Evolutionary conservation across 1,284 basidiomycete genomes (phyloP).

Genomic region (Mycosarcoma maydis): DNA sequence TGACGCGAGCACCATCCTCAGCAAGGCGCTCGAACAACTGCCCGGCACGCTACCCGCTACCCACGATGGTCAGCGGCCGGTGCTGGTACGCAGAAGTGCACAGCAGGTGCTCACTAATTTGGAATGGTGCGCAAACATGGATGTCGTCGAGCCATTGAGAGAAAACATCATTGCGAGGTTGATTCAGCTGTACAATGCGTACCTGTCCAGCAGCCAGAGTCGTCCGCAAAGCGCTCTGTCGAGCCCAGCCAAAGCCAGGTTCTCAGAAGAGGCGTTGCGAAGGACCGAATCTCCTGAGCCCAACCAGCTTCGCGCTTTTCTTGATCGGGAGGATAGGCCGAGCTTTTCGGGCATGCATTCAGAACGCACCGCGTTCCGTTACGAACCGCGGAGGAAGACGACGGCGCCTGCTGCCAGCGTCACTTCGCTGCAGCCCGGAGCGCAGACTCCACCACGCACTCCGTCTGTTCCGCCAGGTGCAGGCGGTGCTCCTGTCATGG

Average conservation of each 20-base stretch:
- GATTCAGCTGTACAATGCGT: conserved; percentile 33
- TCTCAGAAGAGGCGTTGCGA: conserved; percentile 6
- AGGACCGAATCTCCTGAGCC: conserved; percentile 35
- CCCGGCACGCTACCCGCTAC: conserved; percentile 27
- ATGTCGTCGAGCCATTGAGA: conserved; percentile 39
- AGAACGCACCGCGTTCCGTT: conserved; percentile 14
- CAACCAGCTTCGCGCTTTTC: conserved; percentile 16
- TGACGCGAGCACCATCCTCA: conserved; percentile 51
- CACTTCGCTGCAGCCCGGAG: conserved; percentile 15
- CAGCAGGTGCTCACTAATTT: conserved; percentile 48
- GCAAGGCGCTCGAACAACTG: conserved; percentile 46
- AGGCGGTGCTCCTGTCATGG: conserved; percentile 21
- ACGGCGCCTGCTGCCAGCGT: conserved; percentile 9
- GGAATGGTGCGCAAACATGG: conserved; percentile 51
- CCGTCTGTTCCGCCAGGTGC: conserved; percentile 32
- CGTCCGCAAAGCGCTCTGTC: conserved; percentile 18
- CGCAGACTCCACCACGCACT: conserved; percentile 34
- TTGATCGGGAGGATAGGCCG: conserved; percentile 21
- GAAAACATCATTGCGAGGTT: conserved; percentile 35
- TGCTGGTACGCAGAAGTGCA: conserved; percentile 34
- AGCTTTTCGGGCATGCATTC: conserved; percentile 32
- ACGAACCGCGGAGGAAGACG: conserved; percentile 39
- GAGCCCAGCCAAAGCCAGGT: conserved; percentile 12
- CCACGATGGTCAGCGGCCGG: conserved; percentile 28
- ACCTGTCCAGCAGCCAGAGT: conserved; percentile 1